Base-by-base conservation (phyloP, 106 monocot genomes). In the Cymbidium sinense region DNA sequence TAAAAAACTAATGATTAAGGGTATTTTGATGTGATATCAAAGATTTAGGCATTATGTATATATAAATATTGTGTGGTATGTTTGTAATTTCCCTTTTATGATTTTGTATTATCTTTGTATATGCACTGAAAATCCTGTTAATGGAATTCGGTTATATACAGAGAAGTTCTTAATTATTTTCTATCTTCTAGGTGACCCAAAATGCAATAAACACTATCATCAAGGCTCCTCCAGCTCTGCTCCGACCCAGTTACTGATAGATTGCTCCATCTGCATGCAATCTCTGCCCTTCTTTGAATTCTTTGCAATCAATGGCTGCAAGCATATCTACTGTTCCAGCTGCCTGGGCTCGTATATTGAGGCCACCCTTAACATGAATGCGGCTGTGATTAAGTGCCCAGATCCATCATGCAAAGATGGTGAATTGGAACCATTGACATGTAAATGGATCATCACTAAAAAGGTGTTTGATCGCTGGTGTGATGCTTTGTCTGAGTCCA, bases 191-290 rank as follows among this genome's bases (percentile, higher is more conserved):
- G 61, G 61, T 23, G 27, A 27, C 61, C 61, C n/a, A 62, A 6
- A 27, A 23, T 11, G 11, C 25, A 62, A n/a, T 62, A 27, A 62
- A 62, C 5, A 62, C 61, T 9, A 9, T 25, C 61, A 28, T 25
- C 23, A 62, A 25, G 61, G 33, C 69, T 31, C 69, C 69, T 31
- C 69, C 17, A 69, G 69, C 30, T 37, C 80, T 64, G 41, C 41
- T 13, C 31, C 64, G 0, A 21, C 18, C n/a, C 39, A 47, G 15
- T 28, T 8, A 25, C 69, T 34, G 21, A 43, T 61, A 47, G 36
- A 69, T 18, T 80, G 80, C 61, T 25, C 27, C 55, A 80, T 80
- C 20, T 80, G 80, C 58, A 37, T 73, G 35, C 25, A 73, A 61
- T 17, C 58, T 2, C 12, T 8, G 25, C 37, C 80, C 39, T 7